Base-by-base conservation (phyloP, 1,284 basidiomycete species). In the Anthracocystis setariae region DNA sequence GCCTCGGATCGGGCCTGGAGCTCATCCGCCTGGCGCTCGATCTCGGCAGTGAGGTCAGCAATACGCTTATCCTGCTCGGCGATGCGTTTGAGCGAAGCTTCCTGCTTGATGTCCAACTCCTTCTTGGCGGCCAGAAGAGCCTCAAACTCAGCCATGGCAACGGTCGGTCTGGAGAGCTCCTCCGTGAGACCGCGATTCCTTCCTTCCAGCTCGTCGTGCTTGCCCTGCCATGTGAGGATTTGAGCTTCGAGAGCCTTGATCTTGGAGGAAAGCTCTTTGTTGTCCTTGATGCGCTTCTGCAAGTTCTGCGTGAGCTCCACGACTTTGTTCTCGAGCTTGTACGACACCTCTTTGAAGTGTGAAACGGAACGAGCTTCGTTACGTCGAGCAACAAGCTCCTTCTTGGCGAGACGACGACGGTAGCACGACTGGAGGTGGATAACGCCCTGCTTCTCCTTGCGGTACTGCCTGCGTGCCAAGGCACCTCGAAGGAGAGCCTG, bases 261-360 rank as follows among this genome's bases (percentile, higher is more conserved):
- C 78, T 90, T 89, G 27, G 84, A 85, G 71, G 91, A 89, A 38
- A 98, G 86, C 64, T 90, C 90, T 84, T 93, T 95, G 86, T 93
- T 95, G 85, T 98, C 95, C 69, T 89, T 88, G 9, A 90, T 94
- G 39, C 95, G 90, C 81, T 88, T 91, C 84, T 98, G 96, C 17
- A 98, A 87, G n/a, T 86, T 90, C 83, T 98, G 96, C 0, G 96
- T 98, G 75, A 99, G 90, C 83, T 98, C 95, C 62, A 99, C 93
- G 46, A 98, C 96, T 86, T 98, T 99, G 88, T 98, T 98, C 86
- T 99, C 96, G 64, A 99, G 87, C 77, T 89, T 90, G 84, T 98
- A 98, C 0, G 96, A 98, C 73, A 97, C 97, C 85, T 98, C 96
- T 85, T 98, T 97, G 88, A 96, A 96, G 84, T 96, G 97, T 74